These are phyloP conservation scores for Pseudocercospora fijiensis DNA, from an alignment of 2,329 filamentous ascomycete species.

Conservation along the genomic window DNA sequence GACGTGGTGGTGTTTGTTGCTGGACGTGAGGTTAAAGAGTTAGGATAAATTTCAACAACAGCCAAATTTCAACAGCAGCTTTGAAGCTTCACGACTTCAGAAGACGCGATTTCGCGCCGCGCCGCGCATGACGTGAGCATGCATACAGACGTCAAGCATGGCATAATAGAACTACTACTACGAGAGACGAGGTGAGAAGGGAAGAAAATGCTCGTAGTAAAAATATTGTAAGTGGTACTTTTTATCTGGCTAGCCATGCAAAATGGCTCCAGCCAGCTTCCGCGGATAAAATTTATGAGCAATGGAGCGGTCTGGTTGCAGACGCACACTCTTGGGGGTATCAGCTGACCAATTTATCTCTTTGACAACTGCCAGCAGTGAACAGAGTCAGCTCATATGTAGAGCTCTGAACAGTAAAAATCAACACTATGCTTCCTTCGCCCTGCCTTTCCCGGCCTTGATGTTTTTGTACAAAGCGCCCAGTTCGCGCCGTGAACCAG, in stretches of 20 bases:
- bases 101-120: slow-evolving; percentile 6
- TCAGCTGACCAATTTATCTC: slow-evolving; percentile 23
- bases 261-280: slow-evolving; percentile 6
- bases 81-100: neutral
- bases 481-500: slow-evolving; percentile 8
- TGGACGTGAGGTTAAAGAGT: neutral
- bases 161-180: neutral
- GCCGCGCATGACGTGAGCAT: neutral
- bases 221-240: slow-evolving; percentile 1
- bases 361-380: slow-evolving; percentile 16
- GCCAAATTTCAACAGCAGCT: slow-evolving; percentile 6
- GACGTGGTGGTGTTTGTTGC: neutral
- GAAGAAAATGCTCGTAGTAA: neutral
- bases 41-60: neutral
- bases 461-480: slow-evolving; percentile 22
- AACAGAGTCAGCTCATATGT: slow-evolving; percentile 14
- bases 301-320: slow-evolving; percentile 13
- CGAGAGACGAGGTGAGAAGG: neutral
- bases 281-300: slow-evolving; percentile 17
- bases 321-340: slow-evolving; percentile 23
- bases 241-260: slow-evolving; percentile 13
- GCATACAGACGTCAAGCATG: neutral
- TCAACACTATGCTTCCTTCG: slow-evolving; percentile 18
- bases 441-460: slow-evolving; percentile 11
- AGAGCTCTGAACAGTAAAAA: slow-evolving; percentile 20